Base-by-base conservation (phyloP, 345 rosid genomes). In the Eucalyptus curtisii region DNA sequence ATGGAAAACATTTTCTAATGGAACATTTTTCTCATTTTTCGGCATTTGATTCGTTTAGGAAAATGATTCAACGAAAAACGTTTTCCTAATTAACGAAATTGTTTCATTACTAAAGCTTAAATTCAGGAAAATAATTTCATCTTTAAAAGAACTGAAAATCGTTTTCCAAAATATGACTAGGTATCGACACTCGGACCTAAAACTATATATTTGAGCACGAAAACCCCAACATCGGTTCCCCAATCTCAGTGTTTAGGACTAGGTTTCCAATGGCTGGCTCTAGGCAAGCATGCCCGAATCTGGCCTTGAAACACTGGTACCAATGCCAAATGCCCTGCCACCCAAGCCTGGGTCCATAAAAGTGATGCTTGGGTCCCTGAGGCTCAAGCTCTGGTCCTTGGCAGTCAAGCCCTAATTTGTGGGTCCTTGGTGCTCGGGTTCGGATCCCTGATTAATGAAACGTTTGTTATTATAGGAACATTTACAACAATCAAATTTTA, bases 121-220 rank as follows among this genome's bases (percentile, higher is more conserved):
- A 55, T 55, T 55, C 0, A 0, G 13, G 0, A 55, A 55, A 24
- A 55, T 24, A 1, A 55, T 4, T 55, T 55, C 4, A 25, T 10
- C 30, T 55, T 55, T 55, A 25, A 55, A 24, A 10, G 0, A 55
- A 55, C 0, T 8, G 1, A 22, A 24, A 55, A 55, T 24, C 0
- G 0, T 24, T 24, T 55, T 55, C 9, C 61, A 55, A 55, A 55
- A 55, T 55, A 55, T 10, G 1, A 55, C 13, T 55, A 55, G 6
- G 3, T 24, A 55, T 55, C 0, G 1, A 10, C 4, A 0, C 6
- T 55, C 4, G 1, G 0, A 55, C 30, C 4, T 55, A 10, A 55
- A 55, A 24, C 30, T 55, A 0, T 55, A 55, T 24, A 55, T 6
- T 55, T 55, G 1, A 10, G 30, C 4, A 55, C 2, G 13, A 1